These are phyloP conservation scores for Fagopyrum esculentum DNA, from an alignment of 148 eudicot genomes.

Conservation along the genomic window DNA sequence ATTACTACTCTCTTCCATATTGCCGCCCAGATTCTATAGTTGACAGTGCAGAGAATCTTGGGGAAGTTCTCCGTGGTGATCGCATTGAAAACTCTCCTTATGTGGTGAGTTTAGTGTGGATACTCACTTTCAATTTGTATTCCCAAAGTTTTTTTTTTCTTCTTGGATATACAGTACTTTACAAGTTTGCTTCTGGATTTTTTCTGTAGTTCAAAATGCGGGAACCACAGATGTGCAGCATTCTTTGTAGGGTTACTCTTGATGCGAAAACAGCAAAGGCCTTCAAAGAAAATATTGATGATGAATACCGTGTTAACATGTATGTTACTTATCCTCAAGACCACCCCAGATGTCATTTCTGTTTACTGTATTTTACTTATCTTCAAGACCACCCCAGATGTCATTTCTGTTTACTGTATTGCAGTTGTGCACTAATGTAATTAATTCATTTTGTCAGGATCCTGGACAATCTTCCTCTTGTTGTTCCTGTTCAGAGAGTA, in stretches of 20 bases:
- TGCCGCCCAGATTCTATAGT: conserved; percentile 44
- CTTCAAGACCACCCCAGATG: background rate
- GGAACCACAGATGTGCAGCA: conserved; percentile 48
- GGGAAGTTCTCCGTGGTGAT: conserved; percentile 67
- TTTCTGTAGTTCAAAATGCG: conserved; percentile 48
- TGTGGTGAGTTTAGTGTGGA: conserved; percentile 31
- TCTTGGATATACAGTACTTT: background rate
- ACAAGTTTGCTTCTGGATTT: conserved; percentile 1
- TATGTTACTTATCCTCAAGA: conserved; percentile 13
- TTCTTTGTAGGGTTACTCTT: conserved; percentile 39
- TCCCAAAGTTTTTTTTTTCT: background rate
- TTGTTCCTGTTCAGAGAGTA: conserved; percentile 45
- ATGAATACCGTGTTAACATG: conserved; percentile 57
- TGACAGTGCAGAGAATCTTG: conserved; percentile 63
- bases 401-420: background rate
- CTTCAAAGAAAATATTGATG: conserved; percentile 55
- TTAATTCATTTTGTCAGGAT: conserved; percentile 29
- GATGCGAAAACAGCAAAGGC: conserved; percentile 49
- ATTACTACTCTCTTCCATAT: conserved; percentile 51
- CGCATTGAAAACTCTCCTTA: conserved; percentile 59
- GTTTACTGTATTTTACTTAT: background rate
- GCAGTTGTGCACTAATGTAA: background rate
- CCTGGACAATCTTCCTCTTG: conserved; percentile 58
- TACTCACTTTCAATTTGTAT: conserved; percentile 5
- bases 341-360: background rate